phyloP scores from a whole-genome alignment of 345 rosid genomes.

The Gossypium bickii region DNA sequence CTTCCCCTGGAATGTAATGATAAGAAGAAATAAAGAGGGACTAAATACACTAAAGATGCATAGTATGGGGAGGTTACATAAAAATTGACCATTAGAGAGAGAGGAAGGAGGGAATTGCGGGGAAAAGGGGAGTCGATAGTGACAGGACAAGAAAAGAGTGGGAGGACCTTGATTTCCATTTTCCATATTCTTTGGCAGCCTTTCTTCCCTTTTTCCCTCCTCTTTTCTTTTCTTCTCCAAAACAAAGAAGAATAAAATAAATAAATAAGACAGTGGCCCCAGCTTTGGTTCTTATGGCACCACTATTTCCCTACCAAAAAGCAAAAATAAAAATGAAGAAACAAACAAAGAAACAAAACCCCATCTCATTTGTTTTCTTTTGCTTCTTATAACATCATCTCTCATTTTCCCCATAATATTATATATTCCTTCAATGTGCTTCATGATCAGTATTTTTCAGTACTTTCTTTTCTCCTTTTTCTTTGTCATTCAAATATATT shows the following conservation, averaged over 20 bases:
- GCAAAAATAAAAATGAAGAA: not conserved
- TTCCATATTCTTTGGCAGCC: slow-evolving; percentile 39
- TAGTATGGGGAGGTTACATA: too few relatives aligned
- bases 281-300: slow-evolving; percentile 5
- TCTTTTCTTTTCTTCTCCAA: not conserved
- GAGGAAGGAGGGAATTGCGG: slow-evolving; percentile 36
- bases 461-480: too few relatives aligned
- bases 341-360: not conserved
- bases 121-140: slow-evolving; percentile 30
- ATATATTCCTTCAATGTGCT: too few relatives aligned
- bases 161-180: slow-evolving; percentile 33
- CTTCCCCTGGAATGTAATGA: too few relatives aligned
- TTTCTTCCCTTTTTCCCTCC: slow-evolving; percentile 7
- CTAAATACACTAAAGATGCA: too few relatives aligned
- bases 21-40: too few relatives aligned
- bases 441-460: too few relatives aligned
- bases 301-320: slow-evolving; percentile 4
- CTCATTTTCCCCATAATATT: too few relatives aligned
- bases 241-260: not conserved
- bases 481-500: too few relatives aligned
- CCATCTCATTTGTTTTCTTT: slow-evolving; percentile 23
- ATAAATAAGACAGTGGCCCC: slow-evolving; percentile 17
- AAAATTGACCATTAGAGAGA: not conserved
- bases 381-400: not conserved
- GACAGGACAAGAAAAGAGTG: slow-evolving; percentile 35